Conservation (phyloP, 345 rosid genomes). For the Heritiera littoralis region DNA sequence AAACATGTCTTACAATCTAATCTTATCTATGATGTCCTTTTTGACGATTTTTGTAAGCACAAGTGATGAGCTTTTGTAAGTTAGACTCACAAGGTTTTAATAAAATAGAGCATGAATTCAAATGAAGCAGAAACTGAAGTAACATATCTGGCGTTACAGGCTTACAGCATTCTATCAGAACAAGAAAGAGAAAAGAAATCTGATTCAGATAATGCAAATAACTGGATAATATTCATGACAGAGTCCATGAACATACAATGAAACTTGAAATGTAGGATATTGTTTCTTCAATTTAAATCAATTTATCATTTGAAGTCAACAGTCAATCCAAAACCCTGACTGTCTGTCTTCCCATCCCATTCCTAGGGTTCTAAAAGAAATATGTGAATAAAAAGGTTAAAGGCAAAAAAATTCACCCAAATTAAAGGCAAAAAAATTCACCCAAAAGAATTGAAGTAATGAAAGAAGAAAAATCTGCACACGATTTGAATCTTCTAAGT, state of each 20-base stretch:
- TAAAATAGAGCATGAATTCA: too few species aligned
- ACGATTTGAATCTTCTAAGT: slow-evolving; percentile 20
- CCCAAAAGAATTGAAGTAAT: not conserved
- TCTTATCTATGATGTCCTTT: too few species aligned
- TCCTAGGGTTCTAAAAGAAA: not conserved
- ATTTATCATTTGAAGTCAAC: slow-evolving; percentile 11
- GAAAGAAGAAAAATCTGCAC: not conserved
- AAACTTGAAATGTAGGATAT: not conserved
- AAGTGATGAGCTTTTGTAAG: too few species aligned
- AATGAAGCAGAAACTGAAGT: too few species aligned
- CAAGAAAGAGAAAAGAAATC: not conserved
- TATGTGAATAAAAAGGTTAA: not conserved
- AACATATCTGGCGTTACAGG: too few species aligned
- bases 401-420: slow-evolving; percentile 1
- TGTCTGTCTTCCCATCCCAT: slow-evolving; percentile 6
- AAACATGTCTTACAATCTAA: too few species aligned
- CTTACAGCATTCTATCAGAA: too few species aligned
- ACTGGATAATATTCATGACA: not conserved
- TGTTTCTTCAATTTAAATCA: not conserved
- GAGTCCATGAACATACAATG: slow-evolving; percentile 3
- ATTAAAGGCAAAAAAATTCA: slow-evolving; percentile 4
- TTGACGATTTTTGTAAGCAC: too few species aligned
- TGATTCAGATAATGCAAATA: not conserved
- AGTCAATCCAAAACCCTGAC: slow-evolving; percentile 24
- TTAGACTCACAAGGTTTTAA: too few species aligned